Evolutionary conservation across 2,329 filamentous ascomycete species (phyloP).

Genomic region (Cucurbitaria berberidis): DNA sequence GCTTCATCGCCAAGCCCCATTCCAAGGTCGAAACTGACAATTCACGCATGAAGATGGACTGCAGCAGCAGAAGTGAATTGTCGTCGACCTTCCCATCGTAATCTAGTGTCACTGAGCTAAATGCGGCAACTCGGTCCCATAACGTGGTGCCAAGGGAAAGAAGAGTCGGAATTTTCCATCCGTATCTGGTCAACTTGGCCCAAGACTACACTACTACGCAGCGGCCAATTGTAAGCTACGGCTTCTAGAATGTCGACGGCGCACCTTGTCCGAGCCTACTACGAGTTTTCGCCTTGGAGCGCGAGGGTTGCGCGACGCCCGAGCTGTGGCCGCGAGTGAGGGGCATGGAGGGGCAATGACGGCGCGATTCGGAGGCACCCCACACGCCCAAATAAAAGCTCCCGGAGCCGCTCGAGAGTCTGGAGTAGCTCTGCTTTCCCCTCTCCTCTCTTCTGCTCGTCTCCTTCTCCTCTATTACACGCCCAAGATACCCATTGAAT

Average conservation of each 20-base stretch:
- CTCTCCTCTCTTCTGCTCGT: slow-evolving; percentile 13
- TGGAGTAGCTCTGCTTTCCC: slow-evolving; percentile 11
- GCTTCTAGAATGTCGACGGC: slow-evolving; percentile 4
- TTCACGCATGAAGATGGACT: too few species aligned
- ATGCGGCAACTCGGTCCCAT: slow-evolving; percentile 28
- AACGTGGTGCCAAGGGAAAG: slow-evolving; percentile 4
- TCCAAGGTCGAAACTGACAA: too few species aligned
- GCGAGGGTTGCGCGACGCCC: slow-evolving; percentile 34
- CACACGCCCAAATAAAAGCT: slow-evolving; percentile 31
- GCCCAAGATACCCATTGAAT: slow-evolving; percentile 21
- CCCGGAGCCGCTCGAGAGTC: slow-evolving; percentile 26
- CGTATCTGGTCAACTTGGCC: slow-evolving; percentile 29
- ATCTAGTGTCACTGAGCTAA: slow-evolving; percentile 16
- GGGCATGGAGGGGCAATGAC: slow-evolving; percentile 37
- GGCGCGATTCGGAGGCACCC: slow-evolving; percentile 21
- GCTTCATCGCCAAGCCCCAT: neutral
- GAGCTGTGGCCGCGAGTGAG: slow-evolving; percentile 33
- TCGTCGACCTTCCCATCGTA: slow-evolving; percentile 8
- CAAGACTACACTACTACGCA: slow-evolving; percentile 9
- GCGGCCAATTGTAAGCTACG: slow-evolving; percentile 16
- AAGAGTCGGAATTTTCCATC: slow-evolving; percentile 11
- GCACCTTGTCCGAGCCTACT: slow-evolving; percentile 20
- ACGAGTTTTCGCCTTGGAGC: slow-evolving; percentile 35
- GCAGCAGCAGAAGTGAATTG: too few species aligned
- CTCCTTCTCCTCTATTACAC: slow-evolving; percentile 2